Percentiles rank a stretch among this genome's conserved stretches.
These are phyloP conservation scores for Sungouiella thailandica DNA, from an alignment of 805 yeast genomes.

Conservation along the genomic window DNA sequence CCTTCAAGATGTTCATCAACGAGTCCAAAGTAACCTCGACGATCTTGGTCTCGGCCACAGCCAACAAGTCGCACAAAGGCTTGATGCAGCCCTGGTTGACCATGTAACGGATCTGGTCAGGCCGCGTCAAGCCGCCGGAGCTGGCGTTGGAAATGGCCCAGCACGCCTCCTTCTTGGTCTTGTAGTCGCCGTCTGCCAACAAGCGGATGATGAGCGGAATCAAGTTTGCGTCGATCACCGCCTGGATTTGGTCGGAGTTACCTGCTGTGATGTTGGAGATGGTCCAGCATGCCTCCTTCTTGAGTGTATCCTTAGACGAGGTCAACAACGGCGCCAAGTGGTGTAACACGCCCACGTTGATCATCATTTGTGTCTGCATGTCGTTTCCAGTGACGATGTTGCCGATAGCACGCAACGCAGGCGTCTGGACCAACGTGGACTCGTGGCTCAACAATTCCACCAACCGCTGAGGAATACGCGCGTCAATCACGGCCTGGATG, in stretches of 20 bases:
- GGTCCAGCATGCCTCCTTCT: conserved; percentile 99
- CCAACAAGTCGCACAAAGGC: conserved; percentile 89
- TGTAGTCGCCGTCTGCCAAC: conserved; percentile 78
- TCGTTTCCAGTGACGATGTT: conserved; percentile 98
- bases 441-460: conserved; percentile 87
- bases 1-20: conserved; percentile 84
- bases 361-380: conserved; percentile 89
- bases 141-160: conserved; percentile 99
- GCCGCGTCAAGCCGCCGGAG: conserved; percentile 87
- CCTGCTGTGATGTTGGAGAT: conserved; percentile 98
- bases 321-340: conserved; percentile 76
- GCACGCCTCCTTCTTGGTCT: conserved; percentile 97
- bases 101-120: conserved; percentile 89
- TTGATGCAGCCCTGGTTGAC: conserved; percentile 95
- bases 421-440: conserved; percentile 86
- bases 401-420: conserved; percentile 95
- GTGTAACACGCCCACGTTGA: conserved; percentile 86
- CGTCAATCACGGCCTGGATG: conserved; percentile 95
- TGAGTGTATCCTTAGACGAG: conserved; percentile 84
- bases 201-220: conserved; percentile 87
- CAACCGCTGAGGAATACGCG: conserved; percentile 88
- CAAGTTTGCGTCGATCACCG: conserved; percentile 91
- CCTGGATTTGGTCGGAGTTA: conserved; percentile 90
- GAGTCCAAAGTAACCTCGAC: conserved; percentile 95
- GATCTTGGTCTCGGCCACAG: conserved; percentile 84